Conservation (phyloP, 23 red algal species). For the Agarophyton chilense region DNA sequence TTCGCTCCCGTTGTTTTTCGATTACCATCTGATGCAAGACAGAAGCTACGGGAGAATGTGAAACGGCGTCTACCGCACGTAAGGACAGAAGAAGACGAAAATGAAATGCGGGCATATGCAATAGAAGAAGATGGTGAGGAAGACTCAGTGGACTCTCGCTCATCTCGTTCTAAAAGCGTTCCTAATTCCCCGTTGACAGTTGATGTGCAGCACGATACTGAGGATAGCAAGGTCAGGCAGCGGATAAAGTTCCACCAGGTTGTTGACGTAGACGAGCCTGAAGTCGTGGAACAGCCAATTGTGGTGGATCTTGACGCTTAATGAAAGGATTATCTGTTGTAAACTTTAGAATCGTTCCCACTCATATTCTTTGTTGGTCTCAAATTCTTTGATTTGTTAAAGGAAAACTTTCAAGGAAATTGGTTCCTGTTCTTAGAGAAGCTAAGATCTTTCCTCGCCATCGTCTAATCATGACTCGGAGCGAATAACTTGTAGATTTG, state of each 20-base stretch:
- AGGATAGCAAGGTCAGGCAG: not conserved
- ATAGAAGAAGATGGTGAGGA: not conserved
- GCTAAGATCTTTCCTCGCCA: too few species aligned
- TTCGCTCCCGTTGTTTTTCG: not conserved
- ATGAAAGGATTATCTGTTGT: not conserved
- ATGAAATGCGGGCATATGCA: not conserved
- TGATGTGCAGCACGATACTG: not conserved
- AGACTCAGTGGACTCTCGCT: not conserved
- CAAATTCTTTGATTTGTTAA: too few species aligned
- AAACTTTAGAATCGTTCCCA: not conserved
- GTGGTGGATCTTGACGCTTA: constrained; percentile 24
- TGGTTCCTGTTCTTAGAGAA: too few species aligned
- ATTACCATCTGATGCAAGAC: not conserved
- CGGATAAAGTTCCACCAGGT: constrained; percentile 17
- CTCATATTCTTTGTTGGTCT: too few species aligned
- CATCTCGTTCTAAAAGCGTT: not conserved
- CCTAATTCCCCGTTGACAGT: not conserved
- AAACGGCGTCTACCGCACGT: not conserved
- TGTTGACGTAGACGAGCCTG: constrained; percentile 13
- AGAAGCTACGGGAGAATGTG: constrained; percentile 20
- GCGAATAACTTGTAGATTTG: too few species aligned
- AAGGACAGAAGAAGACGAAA: constrained; percentile 4
- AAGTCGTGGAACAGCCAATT: not conserved
- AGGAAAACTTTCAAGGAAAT: too few species aligned
- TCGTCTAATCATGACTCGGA: not conserved